Base-by-base conservation (phyloP, 495 filamentous ascomycete species). In the Letharia columbiana region DNA sequence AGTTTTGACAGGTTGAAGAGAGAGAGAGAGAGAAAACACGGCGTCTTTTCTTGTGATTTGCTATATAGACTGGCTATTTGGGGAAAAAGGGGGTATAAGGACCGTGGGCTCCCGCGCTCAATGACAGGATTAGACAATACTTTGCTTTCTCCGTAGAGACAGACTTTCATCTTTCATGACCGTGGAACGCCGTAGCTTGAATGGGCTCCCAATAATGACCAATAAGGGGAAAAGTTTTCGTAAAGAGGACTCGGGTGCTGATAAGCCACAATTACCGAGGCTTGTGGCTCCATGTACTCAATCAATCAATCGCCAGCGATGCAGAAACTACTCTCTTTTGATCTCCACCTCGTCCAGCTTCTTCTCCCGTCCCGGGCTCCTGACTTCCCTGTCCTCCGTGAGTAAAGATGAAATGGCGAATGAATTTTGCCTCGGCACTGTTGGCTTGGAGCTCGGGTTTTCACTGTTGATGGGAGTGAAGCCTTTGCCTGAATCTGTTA, bases 351-450 rank as follows among this genome's bases (percentile, higher is more conserved):
- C 62, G 37, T 56, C 59, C 7, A 39, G 45, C 40, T 47, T 62
- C 63, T 67, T 50, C 64, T 65, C 64, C 56, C 52, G 49, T 7
- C 42, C 60, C 18, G 66, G 66, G 33, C 69, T 69, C 37, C 69
- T 40, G 15, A 71, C 67, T 66, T 71, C 71, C 45, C 67, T 67
- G 33, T 72, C 66, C n/a, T 72, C 70, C 5, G 70, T 72, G 4
- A 71, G 63, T 6, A 71, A 60, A 8, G 47, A 64, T 1, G 62
- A 66, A 5, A 73, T 57, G 8, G 67, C 42, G 28, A 69, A 66
- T 3, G 66, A 65, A 12, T 60, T 64, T 1, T 23, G 47, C 57
- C 59, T 40, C 18, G 62, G 52, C n/a, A 31, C 18, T 28, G 63
- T 45, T 17, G 62, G 52, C 31, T 60, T 65, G 8, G 66, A 33